Conservation (phyloP, 805 yeast genomes). For the Kodamaea fukazawae region DNA sequence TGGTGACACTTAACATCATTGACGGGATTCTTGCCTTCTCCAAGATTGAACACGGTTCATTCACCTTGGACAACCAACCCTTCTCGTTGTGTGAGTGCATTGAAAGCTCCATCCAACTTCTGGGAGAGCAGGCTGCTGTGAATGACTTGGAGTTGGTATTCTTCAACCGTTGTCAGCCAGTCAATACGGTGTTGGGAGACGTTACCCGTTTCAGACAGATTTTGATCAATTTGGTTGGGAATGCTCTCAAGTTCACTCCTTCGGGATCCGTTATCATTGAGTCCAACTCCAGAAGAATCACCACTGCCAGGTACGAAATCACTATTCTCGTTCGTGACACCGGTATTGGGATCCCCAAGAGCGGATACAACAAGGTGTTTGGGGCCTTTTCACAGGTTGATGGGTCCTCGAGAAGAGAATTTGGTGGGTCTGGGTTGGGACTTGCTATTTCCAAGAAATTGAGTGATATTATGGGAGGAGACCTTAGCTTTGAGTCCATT, state of each 20-base stretch:
- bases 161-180: conserved; percentile 38
- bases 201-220: conserved; percentile 50
- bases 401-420: conserved; percentile 48
- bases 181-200: conserved; percentile 44
- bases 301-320: conserved; percentile 35
- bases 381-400: conserved; percentile 57
- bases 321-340: conserved; percentile 45
- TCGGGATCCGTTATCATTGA: conserved; percentile 42
- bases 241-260: conserved; percentile 51
- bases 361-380: conserved; percentile 44
- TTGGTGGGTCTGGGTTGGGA: conserved; percentile 55
- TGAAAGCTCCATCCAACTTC: conserved; percentile 46
- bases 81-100: conserved; percentile 45
- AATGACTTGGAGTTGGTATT: conserved; percentile 46
- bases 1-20: conserved; percentile 50
- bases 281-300: conserved; percentile 27
- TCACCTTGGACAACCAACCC: conserved; percentile 41
- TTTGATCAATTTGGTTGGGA: conserved; percentile 50
- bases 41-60: conserved; percentile 54
- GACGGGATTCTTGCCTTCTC: conserved; percentile 55
- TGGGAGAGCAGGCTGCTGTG: conserved; percentile 46
- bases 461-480: conserved; percentile 50
- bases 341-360: conserved; percentile 52
- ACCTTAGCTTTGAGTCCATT: conserved; percentile 41
- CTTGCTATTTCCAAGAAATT: conserved; percentile 48